Evolutionary conservation across 2,329 filamentous ascomycete genomes (phyloP).

Genomic region (Colletotrichum karsti): DNA sequence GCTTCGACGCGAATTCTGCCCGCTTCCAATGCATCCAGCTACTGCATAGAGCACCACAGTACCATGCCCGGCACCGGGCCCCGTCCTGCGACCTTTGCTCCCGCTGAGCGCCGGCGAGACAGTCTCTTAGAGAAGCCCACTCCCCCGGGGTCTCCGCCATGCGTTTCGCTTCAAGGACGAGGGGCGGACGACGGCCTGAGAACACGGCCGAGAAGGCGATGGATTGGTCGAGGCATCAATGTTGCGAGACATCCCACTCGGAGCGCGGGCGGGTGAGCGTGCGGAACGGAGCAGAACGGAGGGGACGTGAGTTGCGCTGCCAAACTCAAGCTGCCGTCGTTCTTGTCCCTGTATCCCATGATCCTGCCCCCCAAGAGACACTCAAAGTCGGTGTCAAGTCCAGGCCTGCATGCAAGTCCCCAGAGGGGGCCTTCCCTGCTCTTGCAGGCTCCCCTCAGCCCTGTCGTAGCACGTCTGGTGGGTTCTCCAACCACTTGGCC

Average conservation of each 20-base stretch:
- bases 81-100: not conserved
- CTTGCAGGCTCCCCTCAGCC: conserved; percentile 2
- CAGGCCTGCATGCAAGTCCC: not conserved
- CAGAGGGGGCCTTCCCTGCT: not conserved
- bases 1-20: not conserved
- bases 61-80: not conserved
- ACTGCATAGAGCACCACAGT: not conserved
- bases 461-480: not conserved
- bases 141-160: not conserved
- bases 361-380: not conserved
- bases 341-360: not conserved
- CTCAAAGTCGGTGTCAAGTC: not conserved
- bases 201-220: not conserved
- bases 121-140: not conserved
- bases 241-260: conserved; percentile 2
- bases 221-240: not conserved
- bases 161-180: conserved; percentile 13
- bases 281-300: not conserved
- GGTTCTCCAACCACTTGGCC: not conserved
- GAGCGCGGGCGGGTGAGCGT: conserved; percentile 1
- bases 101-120: not conserved
- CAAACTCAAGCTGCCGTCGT: conserved; percentile 2
- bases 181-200: not conserved
- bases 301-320: not conserved
- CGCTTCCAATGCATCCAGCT: not conserved